A percentile compares a stretch with the other conserved stretches of the same genome.
Evolutionary conservation across 140 eudicot genomes (phyloP).

Genomic region (Anethum foeniculum): DNA sequence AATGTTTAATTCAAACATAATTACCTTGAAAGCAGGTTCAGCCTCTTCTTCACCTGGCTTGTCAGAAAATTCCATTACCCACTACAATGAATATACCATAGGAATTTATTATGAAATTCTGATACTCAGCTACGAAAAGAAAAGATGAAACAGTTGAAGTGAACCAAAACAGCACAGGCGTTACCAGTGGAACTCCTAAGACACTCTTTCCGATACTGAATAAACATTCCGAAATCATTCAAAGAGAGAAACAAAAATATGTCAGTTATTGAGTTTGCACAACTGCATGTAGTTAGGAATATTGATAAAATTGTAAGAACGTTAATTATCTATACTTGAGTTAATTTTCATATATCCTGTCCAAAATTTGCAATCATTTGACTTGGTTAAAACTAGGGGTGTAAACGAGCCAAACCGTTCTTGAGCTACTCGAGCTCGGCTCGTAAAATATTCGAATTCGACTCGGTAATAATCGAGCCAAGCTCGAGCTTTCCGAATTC

Average conservation of each 20-base stretch:
- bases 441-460: too few species aligned
- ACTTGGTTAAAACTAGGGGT: not conserved
- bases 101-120: not conserved
- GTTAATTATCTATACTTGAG: not conserved
- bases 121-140: not conserved
- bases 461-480: too few species aligned
- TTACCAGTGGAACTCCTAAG: constrained; percentile 86
- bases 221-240: constrained; percentile 37
- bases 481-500: too few species aligned
- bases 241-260: constrained; percentile 44
- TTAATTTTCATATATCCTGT: not conserved
- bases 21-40: constrained; percentile 94
- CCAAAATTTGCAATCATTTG: not conserved
- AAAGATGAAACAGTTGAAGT: constrained; percentile 2
- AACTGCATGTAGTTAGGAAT: not conserved
- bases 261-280: constrained; percentile 33
- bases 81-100: constrained; percentile 34
- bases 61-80: constrained; percentile 87
- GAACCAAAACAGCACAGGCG: constrained; percentile 9
- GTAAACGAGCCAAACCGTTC: too few species aligned
- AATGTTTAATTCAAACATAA: not conserved
- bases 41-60: constrained; percentile 82
- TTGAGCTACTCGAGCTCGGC: too few species aligned
- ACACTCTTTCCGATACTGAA: constrained; percentile 92
- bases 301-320: not conserved